Percentiles rank a stretch among this genome's conserved stretches.
These are phyloP conservation scores for Arabis hirsuta DNA, from an alignment of 345 rosid species.

Conservation along the genomic window DNA sequence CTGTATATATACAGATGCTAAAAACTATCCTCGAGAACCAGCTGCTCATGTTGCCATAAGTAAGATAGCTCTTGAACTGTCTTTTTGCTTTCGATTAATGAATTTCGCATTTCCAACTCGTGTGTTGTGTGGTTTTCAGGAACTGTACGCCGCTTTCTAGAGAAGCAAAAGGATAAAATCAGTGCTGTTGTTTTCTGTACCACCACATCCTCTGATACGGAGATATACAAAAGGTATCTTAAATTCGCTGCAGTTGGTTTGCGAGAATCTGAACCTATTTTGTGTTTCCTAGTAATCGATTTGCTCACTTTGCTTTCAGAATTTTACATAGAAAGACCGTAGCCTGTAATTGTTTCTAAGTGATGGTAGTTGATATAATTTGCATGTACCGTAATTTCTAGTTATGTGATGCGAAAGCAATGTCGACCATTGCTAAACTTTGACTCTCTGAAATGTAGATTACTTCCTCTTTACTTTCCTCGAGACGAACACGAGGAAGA, in stretches of 20 bases:
- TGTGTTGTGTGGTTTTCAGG: constrained; percentile 55
- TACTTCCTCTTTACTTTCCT: constrained; percentile 96
- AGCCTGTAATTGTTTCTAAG: constrained; percentile 16
- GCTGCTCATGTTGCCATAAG: constrained; percentile 99
- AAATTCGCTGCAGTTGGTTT: constrained; percentile 15
- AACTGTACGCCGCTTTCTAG: constrained; percentile 90
- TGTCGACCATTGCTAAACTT: constrained; percentile 23
- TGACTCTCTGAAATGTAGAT: constrained; percentile 52
- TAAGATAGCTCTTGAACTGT: constrained; percentile 48
- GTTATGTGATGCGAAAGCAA: constrained; percentile 18
- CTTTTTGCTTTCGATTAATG: constrained; percentile 9
- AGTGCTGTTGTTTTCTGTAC: constrained; percentile 94
- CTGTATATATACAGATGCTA: constrained; percentile 90
- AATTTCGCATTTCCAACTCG: constrained; percentile 5
- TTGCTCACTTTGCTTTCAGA: constrained; percentile 17
- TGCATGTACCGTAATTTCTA: constrained; percentile 3
- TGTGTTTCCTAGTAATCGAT: constrained; percentile 3
- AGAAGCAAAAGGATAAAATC: constrained; percentile 85
- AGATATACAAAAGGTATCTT: constrained; percentile 86
- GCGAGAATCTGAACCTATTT: constrained; percentile 4
- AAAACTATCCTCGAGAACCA: constrained; percentile 97
- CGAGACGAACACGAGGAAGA: constrained; percentile 95
- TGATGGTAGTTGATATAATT: neutral
- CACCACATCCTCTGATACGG: constrained; percentile 79
- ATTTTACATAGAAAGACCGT: constrained; percentile 6